Percentiles rank a stretch among this genome's conserved stretches.
Conservation (phyloP, 371 early-diverging fungal genomes). For the Lichtheimia corymbifera region DNA sequence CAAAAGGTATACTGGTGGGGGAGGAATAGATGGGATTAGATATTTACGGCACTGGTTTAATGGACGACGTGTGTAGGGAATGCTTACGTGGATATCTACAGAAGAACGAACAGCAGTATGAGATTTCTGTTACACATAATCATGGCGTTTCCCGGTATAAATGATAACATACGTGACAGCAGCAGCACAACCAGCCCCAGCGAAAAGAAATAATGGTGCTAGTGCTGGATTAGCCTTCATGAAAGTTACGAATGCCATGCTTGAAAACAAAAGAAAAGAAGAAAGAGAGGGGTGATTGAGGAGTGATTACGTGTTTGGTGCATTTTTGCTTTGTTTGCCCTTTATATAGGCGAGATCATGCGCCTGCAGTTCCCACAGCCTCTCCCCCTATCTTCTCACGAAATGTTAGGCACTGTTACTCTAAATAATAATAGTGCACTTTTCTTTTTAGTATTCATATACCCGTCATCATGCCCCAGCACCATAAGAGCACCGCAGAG, state of each 20-base stretch:
- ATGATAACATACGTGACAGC: slow-evolving; percentile 40
- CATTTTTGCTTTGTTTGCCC: too few species aligned
- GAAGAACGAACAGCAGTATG: background rate
- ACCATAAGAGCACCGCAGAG: too few species aligned
- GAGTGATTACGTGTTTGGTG: too few species aligned
- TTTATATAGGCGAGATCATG: too few species aligned
- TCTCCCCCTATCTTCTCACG: too few species aligned
- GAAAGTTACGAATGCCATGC: slow-evolving; percentile 22
- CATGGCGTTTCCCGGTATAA: background rate
- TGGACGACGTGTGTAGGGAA: background rate
- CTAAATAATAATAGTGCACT: too few species aligned
- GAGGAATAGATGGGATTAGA: background rate
- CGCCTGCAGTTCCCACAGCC: too few species aligned
- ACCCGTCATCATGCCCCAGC: too few species aligned
- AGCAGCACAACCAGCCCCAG: slow-evolving; percentile 47
- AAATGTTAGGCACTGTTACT: too few species aligned
- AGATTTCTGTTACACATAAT: background rate
- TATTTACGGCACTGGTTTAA: too few species aligned
- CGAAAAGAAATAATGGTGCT: slow-evolving; percentile 45
- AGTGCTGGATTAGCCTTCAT: slow-evolving; percentile 44
- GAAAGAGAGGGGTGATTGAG: slow-evolving; percentile 9
- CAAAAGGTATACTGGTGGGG: slow-evolving; percentile 35
- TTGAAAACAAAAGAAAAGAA: slow-evolving; percentile 8
- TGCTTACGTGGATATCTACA: slow-evolving; percentile 25
- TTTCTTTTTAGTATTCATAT: too few species aligned